These are phyloP conservation scores for Rhododendron molle DNA, from an alignment of 148 eudicot species.

Conservation along the genomic window DNA sequence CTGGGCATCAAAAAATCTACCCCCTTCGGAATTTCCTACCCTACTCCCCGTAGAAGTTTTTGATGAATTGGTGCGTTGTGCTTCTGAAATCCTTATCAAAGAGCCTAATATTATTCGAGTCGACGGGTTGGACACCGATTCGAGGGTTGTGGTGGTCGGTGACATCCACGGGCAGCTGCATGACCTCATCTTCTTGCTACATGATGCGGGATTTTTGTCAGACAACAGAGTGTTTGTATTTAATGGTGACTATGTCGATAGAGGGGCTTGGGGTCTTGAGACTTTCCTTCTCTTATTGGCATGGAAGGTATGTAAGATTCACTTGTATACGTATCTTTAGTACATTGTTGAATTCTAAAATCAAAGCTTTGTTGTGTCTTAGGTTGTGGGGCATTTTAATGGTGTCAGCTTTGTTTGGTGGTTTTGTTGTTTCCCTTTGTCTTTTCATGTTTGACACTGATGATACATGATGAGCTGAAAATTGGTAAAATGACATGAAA, in stretches of 20 bases:
- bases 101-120: constrained; percentile 79
- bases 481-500: neutral
- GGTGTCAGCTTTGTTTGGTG: neutral
- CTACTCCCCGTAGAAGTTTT: constrained; percentile 61
- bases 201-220: neutral
- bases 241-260: constrained; percentile 94
- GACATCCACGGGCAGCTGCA: constrained; percentile 33
- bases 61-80: constrained; percentile 47
- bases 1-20: constrained; percentile 31
- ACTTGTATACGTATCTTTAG: neutral
- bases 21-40: constrained; percentile 38
- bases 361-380: neutral
- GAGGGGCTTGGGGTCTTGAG: constrained; percentile 98
- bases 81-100: constrained; percentile 65
- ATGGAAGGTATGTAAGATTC: constrained; percentile 66
- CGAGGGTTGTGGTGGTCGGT: constrained; percentile 71
- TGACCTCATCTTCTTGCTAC: neutral
- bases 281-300: constrained; percentile 67
- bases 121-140: constrained; percentile 32
- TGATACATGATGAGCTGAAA: neutral
- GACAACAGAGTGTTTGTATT: constrained; percentile 46
- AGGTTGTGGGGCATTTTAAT: neutral
- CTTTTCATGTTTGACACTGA: neutral
- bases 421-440: neutral
- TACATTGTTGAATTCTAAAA: no score